Percentiles rank a stretch among this genome's conserved stretches.
Evolutionary conservation across 768 basidiomycete genomes (phyloP).

Genomic region (Cantharellus cinnabarinus): DNA sequence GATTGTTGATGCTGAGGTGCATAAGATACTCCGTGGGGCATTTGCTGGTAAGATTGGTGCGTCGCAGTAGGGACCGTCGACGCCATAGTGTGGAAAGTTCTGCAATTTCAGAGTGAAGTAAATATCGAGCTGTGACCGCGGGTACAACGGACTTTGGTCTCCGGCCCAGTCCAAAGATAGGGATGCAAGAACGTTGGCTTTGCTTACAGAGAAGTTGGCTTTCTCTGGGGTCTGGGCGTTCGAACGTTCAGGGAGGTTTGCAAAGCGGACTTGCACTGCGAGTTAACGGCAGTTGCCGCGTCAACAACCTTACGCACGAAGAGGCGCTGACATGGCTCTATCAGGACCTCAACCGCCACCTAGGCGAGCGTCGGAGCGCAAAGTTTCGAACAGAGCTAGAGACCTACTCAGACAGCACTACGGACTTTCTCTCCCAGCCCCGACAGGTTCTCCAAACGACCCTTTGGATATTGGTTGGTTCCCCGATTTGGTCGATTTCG

Average conservation of each 20-base stretch:
- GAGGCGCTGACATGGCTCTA: neutral
- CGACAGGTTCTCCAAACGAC: conserved; percentile 39
- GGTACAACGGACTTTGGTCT: too few species aligned
- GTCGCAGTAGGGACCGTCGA: too few species aligned
- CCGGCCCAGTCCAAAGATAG: too few species aligned
- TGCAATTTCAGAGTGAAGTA: too few species aligned
- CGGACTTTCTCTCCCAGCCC: conserved; percentile 54
- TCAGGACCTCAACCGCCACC: neutral
- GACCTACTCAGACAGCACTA: conserved; percentile 75
- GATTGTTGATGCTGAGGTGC: too few species aligned
- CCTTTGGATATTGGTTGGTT: conserved; percentile 47
- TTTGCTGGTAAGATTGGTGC: too few species aligned
- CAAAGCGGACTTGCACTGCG: neutral
- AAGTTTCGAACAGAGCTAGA: conserved; percentile 27
- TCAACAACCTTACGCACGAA: neutral
- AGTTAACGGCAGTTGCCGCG: neutral
- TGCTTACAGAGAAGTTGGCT: conserved; percentile 1
- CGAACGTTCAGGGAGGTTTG: neutral
- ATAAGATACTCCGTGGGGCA: too few species aligned
- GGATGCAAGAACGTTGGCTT: neutral
- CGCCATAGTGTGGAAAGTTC: too few species aligned
- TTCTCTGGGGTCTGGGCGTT: neutral
- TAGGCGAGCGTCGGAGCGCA: neutral
- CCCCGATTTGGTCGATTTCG: neutral
- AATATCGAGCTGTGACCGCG: too few species aligned